Evolutionary conservation across 192 early-diverging fungal species (phyloP), one percentile per base, ranked within the genome.

Genomic region (Coemansia aciculifera): DNA sequence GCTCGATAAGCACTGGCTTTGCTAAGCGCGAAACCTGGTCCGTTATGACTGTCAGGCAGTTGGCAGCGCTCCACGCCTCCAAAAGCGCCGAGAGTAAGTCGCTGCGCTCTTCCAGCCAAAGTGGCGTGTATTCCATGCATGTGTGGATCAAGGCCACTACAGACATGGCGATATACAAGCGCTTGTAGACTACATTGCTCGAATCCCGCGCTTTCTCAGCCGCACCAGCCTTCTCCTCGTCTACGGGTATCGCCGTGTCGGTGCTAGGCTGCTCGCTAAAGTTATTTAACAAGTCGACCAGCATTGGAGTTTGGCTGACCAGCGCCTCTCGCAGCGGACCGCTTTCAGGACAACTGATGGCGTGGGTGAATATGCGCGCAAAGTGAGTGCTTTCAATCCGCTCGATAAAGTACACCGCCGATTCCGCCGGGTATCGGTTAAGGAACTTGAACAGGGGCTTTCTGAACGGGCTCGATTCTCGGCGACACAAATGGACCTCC

Each of bases 401-500:
- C 38, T 91, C 87, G 24, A 89, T 85, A 66, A 99, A 98, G 69
- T 92, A 96, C 5, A 85, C 87, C 6, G 95, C 86, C 3, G 94
- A 84, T 62, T 99, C 95, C 5, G 86, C 69, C 6, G 91, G 84
- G 71, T 99, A 98, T 17, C 92, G 84, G 68, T 95, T 98, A 57
- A 99, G 68, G 77, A 93, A 99, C 77, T 91, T 90, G 74, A 94
- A 89, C 49, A 99, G 82, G 21, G 95, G 93, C 23, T 86, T 76
- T 37, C 96, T 79, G 86, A 99, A 99, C 1, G 98, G 98, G 64
- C 96, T 97, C 3, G 96, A 95, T 48, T 87, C 77, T 6, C 89
- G 86, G 43, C 98, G 89, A 36, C 91, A 86, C 44, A 98, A 68
- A 43, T 90, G 85, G 7, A 83, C 66, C 71, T 99, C 98, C 78